Evolutionary conservation across 2,329 filamentous ascomycete genomes (phyloP), one percentile per base, ranked within the genome.

Genomic region (Calonectria henricotiae): DNA sequence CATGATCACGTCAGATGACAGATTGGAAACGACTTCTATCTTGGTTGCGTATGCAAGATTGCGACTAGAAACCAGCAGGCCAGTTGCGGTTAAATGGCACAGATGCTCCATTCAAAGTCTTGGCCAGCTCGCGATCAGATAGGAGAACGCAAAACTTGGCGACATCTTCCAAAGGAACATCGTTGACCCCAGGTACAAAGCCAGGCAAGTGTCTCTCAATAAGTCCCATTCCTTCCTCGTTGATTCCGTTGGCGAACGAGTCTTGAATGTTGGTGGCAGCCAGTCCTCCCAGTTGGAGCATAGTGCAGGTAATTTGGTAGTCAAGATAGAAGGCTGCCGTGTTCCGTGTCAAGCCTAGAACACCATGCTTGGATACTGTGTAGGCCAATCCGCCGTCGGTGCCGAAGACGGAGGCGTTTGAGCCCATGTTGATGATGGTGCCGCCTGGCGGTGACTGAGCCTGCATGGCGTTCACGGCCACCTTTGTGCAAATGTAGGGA

Each of bases 381-480:
- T 58, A 88, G 32, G 86, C 85, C 9, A 82, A 82, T 13, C 86
- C 86, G 7, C 76, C 76, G 44, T 75, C 67, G 68, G 77, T 75
- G 49, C 86, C 86, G 62, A 80, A 79, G 49, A 82, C 76, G 9
- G 82, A 82, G 9, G 86, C 85, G 27, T 84, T 81, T 11, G 85
- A 87, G 32, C 83, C 83, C 63, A 89, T 85, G 76, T 88, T 89
- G 75, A 89, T 81, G 68, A 89, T 89, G 13, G 81, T 79, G 7
- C 86, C 87, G 54, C 84, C 83, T 3, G 60, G 46, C 5, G 64
- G 51, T 5, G 69, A 44, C 62, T 70, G 70, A 12, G 27, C 39
- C 54, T 69, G 58, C 73, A 76, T 75, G 60, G 62, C 37, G 35
- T 81, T 84, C 9, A 90, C 83, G 8, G 86, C 87, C 2, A 83